Percentiles rank a stretch among this genome's conserved stretches.
These are phyloP conservation scores for Phytophthora uliginosa DNA, from an alignment of 352 stramenopile genomes.

Conservation along the genomic window DNA sequence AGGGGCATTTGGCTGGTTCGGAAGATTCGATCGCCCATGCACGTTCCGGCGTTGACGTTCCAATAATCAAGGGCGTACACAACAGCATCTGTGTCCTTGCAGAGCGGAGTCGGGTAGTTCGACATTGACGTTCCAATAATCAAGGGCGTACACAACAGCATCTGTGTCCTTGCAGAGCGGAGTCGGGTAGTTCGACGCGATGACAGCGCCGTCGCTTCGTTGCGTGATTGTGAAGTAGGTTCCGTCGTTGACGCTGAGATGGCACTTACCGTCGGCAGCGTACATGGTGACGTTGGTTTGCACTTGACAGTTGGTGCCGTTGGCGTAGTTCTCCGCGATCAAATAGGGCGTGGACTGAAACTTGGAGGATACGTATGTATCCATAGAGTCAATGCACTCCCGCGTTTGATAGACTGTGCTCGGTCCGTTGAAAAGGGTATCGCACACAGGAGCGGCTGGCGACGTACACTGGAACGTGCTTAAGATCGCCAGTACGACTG, in stretches of 20 bases:
- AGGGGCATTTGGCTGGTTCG: slow-evolving; percentile 11
- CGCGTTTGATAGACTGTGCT: slow-evolving; percentile 11
- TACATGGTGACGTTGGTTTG: slow-evolving; percentile 10
- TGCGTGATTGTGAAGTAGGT: slow-evolving; percentile 9
- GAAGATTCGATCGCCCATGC: neutral
- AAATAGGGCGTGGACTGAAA: slow-evolving; percentile 7
- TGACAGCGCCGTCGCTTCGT: neutral
- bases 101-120: slow-evolving; percentile 10
- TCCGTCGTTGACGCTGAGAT: slow-evolving; percentile 2
- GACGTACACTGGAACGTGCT: slow-evolving; percentile 1
- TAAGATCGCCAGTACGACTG: slow-evolving; percentile 1
- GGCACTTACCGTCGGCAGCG: slow-evolving; percentile 20
- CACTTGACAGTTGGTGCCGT: slow-evolving; percentile 16
- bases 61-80: slow-evolving; percentile 9
- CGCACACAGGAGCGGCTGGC: neutral
- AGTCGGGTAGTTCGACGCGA: slow-evolving; percentile 5
- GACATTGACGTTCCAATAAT: slow-evolving; percentile 7
- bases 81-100: slow-evolving; percentile 8
- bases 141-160: slow-evolving; percentile 5
- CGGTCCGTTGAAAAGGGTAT: neutral
- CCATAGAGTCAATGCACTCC: slow-evolving; percentile 6
- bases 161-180: slow-evolving; percentile 7
- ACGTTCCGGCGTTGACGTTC: slow-evolving; percentile 17
- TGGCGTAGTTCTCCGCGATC: slow-evolving; percentile 20
- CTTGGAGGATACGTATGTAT: slow-evolving; percentile 1